Evolutionary conservation across 371 early-diverging fungal species (phyloP), one percentile per base, ranked within the genome.

Genomic region (Batkoa obscura): DNA sequence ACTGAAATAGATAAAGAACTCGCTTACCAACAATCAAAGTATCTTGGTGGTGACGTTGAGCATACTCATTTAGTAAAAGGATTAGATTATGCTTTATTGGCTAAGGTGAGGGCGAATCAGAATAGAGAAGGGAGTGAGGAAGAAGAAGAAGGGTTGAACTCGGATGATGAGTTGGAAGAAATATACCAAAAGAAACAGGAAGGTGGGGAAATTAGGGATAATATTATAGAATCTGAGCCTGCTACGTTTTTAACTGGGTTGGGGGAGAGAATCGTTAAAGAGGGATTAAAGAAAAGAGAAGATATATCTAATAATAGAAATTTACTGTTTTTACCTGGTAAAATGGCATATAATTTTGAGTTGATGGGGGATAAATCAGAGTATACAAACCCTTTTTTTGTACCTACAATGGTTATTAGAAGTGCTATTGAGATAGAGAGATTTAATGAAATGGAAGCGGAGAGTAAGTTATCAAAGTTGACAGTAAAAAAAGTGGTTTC

Each of bases 11-110:
- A 68, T 61, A 59, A 59, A n/a, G 33, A 68, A 9, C 37, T 50
- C 5, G 67, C 66, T 43, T 61, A 59, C 2, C 65, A 62, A 2
- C 71, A 78, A 43, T 84, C 84, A 15, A 90, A 93, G 64, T 89
- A 73, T 60, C 67, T 93, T 13, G 94, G 91, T 53, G 94, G 94
- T 34, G 89, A 88, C 67, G 65, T 72, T 1, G 70, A 78, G 32
- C 88, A 84, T 60, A 90, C 93, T 1, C 93, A 92, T 70, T 66
- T 92, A 53, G 94, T 93, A 46, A 90, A 88, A 56, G 94, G 93
- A 12, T 69, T 93, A 10, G 94, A 92, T 64, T 88, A 69, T 66
- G 75, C 85, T 0, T 70, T 93, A 13, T 63, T 91, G 36, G 67
- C 73, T 43, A 80, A 81, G 64, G 73, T 79, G 2, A 72, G 86